phyloP scores from a whole-genome alignment of 1,139 yeast genomes.

The Eremothecium sinecaudum region DNA sequence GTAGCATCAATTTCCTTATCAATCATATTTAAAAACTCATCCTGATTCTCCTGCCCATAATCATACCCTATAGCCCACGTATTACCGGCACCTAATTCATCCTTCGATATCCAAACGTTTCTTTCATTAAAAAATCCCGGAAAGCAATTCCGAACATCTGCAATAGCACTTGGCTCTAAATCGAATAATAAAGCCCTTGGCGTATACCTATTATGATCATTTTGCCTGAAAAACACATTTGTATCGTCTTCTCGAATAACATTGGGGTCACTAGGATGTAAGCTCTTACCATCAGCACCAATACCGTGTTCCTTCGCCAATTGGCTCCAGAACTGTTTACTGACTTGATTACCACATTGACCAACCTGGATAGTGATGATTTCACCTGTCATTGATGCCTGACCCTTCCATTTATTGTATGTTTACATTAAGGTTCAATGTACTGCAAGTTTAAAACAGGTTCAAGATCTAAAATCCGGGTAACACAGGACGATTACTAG shows the following conservation, averaged over 20 bases:
- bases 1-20: constrained; percentile 89
- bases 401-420: no score
- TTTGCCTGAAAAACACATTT: constrained; percentile 71
- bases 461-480: no score
- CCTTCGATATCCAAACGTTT: constrained; percentile 66
- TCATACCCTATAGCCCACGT: constrained; percentile 90
- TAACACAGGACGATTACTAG: no score
- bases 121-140: constrained; percentile 76
- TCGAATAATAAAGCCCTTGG: constrained; percentile 84
- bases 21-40: constrained; percentile 66
- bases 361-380: constrained; percentile 58
- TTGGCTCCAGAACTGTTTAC: constrained; percentile 89
- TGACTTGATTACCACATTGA: constrained; percentile 96
- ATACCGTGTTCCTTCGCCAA: constrained; percentile 84
- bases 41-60: constrained; percentile 61
- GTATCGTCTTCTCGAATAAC: constrained; percentile 48
- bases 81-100: constrained; percentile 90
- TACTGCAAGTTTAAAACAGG: no score
- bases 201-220: constrained; percentile 69
- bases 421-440: no score
- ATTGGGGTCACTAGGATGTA: constrained; percentile 19
- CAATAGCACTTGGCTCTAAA: constrained; percentile 83
- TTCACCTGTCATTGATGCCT: constrained; percentile 37
- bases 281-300: constrained; percentile 53
- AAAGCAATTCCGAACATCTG: constrained; percentile 46